phyloP scores from a whole-genome alignment of 257 asterid species.

The Rubia yunnanensis region DNA sequence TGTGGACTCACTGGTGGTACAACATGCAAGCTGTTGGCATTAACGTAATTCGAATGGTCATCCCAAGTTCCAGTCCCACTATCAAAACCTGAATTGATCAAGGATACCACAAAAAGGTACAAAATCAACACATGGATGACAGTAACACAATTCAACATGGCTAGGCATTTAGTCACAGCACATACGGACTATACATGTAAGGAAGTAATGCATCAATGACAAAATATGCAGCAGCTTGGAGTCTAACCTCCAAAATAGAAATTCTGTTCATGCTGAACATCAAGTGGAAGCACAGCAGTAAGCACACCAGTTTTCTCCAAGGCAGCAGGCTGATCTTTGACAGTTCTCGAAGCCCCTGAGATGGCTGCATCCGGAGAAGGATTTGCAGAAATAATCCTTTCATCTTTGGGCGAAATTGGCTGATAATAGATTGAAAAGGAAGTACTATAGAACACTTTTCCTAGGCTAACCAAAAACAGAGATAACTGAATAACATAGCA shows the following conservation, averaged over 20 bases:
- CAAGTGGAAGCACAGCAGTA: slow-evolving; percentile 37
- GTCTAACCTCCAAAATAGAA: slow-evolving; percentile 68
- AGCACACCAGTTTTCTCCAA: slow-evolving; percentile 53
- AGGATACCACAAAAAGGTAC: slow-evolving; percentile 13
- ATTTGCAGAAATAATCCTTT: slow-evolving; percentile 60
- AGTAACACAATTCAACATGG: background rate
- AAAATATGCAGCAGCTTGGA: background rate
- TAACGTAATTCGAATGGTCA: slow-evolving; percentile 68
- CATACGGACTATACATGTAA: background rate
- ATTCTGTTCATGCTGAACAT: slow-evolving; percentile 64
- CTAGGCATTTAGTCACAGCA: background rate
- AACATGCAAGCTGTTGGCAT: slow-evolving; percentile 77
- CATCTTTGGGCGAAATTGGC: slow-evolving; percentile 79
- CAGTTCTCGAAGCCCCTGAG: slow-evolving; percentile 52
- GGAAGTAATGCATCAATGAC: background rate
- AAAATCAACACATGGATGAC: background rate
- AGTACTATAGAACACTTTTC: slow-evolving; percentile 23
- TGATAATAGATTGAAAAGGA: slow-evolving; percentile 35
- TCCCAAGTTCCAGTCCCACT: slow-evolving; percentile 69
- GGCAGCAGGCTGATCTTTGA: slow-evolving; percentile 53
- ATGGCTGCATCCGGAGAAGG: slow-evolving; percentile 59
- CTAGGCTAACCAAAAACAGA: slow-evolving; percentile 22
- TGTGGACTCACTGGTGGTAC: slow-evolving; percentile 66
- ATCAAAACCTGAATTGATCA: slow-evolving; percentile 55
- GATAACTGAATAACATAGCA: slow-evolving; percentile 10